Evolutionary conservation across 345 rosid genomes (phyloP).

Genomic region (Pelargonium nanum): DNA sequence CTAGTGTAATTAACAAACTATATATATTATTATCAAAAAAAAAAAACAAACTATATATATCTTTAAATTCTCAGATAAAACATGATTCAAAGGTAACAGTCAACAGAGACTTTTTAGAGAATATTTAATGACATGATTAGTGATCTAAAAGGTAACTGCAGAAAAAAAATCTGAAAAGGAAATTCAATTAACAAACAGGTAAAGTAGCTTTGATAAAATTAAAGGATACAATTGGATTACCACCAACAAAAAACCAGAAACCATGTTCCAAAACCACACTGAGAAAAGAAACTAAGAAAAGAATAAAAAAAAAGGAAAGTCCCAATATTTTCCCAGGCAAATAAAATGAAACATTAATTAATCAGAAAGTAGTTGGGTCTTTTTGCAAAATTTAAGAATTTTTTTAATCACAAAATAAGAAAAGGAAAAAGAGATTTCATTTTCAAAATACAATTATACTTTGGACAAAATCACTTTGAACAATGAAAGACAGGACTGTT

Average conservation of each 20-base stretch:
- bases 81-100: not conserved
- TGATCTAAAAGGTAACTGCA: not conserved
- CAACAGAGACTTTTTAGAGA: not conserved
- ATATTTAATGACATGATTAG: not conserved
- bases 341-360: too few relatives aligned
- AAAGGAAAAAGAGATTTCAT: too few relatives aligned
- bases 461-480: too few relatives aligned
- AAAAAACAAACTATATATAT: not conserved
- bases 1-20: not conserved
- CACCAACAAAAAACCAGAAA: too few relatives aligned
- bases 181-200: not conserved
- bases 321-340: not conserved
- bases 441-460: too few relatives aligned
- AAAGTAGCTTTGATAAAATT: too few relatives aligned
- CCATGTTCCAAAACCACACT: not conserved
- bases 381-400: too few relatives aligned
- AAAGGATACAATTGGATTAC: too few relatives aligned
- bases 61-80: not conserved
- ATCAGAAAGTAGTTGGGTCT: not conserved
- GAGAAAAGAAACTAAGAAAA: not conserved
- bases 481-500: not conserved
- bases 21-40: too few relatives aligned
- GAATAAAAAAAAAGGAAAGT: constrained; percentile 7
- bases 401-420: too few relatives aligned
- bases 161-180: not conserved